Base-by-base conservation (phyloP, 805 yeast genomes). In the Saccharomyces eubayanus region DNA sequence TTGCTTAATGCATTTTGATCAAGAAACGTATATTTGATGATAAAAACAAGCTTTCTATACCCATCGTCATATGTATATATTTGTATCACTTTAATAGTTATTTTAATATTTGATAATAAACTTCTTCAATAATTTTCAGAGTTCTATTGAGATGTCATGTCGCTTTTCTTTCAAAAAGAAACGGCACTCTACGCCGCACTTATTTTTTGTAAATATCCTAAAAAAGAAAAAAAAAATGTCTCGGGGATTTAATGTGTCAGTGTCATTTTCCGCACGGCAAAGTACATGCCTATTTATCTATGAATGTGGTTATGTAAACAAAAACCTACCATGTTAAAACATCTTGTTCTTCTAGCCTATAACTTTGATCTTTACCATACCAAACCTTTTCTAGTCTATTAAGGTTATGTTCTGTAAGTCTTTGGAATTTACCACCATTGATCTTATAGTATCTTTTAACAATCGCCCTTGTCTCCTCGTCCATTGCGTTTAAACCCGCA, bases 401-500 rank as follows among this genome's bases (percentile, higher is more conserved):
- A 30, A 69, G 47, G 47, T 69, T 69, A 55, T 69, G 70, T 45
- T 68, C 68, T 2, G 70, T 68, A n/a, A 69, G 51, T 50, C 69
- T 62, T 49, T 65, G 66, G 48, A 64, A 68, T 50, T 60, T 60
- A 6, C 60, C 59, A 31, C 70, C 70, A 51, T 68, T 68, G 6
- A 68, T 41, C 31, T 62, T 58, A 53, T 68, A 69, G 45, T 69
- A 69, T 40, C 55, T 59, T 50, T 66, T 59, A 1, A 69, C 67
- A 31, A 68, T 55, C 47, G 63, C 58, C 51, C 70, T 61, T 1
- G 71, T 68, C 21, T 60, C 64, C 52, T 68, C 69, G 50, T 68
- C 72, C 55, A 66, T 62, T 1, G 72, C 71, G 49, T 69, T 66
- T 40, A 69, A 47, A n/a, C 73, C 73, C 6, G 72, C 72, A 11